phyloP scores from a whole-genome alignment of 1,284 basidiomycete genomes.

The Hypsizygus ulmarius region DNA sequence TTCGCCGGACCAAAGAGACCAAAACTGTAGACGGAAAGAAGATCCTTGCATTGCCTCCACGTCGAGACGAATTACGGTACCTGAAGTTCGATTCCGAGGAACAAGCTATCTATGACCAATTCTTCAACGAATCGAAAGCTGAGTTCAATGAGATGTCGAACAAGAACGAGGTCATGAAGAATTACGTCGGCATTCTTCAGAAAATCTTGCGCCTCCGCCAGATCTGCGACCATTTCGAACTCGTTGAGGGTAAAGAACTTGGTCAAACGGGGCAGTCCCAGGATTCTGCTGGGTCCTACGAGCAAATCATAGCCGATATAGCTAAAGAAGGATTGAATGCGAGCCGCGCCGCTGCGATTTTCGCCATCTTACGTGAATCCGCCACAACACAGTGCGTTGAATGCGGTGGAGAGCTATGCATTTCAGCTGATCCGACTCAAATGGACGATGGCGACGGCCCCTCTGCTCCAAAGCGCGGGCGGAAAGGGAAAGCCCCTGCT shows the following conservation, averaged over 20 bases:
- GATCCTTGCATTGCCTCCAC: constrained; percentile 86
- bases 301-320: constrained; percentile 77
- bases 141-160: constrained; percentile 86
- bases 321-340: constrained; percentile 78
- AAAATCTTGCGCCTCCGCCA: constrained; percentile 93
- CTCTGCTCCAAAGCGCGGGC: constrained; percentile 54
- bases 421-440: constrained; percentile 48
- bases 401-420: constrained; percentile 78
- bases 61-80: constrained; percentile 80
- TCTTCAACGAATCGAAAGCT: constrained; percentile 85
- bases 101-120: constrained; percentile 82
- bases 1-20: constrained; percentile 94
- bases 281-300: constrained; percentile 50
- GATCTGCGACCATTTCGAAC: constrained; percentile 95
- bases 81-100: constrained; percentile 86
- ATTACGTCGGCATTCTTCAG: constrained; percentile 96
- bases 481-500: constrained; percentile 53
- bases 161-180: constrained; percentile 93
- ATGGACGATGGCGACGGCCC: constrained; percentile 51
- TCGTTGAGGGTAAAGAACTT: constrained; percentile 78
- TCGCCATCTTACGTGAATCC: constrained; percentile 79
- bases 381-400: constrained; percentile 86
- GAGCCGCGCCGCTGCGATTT: constrained; percentile 74
- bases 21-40: constrained; percentile 77
- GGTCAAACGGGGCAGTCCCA: constrained; percentile 39